Base-by-base conservation (phyloP, 331 rosid species). In the Cydonia oblonga region DNA sequence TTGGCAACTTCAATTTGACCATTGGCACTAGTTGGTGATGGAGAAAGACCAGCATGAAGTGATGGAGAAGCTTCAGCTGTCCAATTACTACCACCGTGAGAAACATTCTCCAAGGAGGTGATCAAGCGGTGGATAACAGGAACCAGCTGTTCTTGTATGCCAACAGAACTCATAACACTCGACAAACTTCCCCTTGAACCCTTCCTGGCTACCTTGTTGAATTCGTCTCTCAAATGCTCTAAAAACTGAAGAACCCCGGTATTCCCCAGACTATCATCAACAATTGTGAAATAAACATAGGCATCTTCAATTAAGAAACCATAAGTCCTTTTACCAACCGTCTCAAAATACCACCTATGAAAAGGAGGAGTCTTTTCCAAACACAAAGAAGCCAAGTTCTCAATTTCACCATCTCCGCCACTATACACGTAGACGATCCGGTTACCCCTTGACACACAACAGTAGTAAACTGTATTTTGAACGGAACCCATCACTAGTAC, bases 261-360 rank as follows among this genome's bases (percentile, higher is more conserved):
- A 77, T 73, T 88, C 49, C 89, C 89, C 26, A 89, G 64, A 78
- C 82, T 86, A 76, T 86, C 85, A 75, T 81, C 90, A 35, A 86
- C 92, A 82, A 92, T 82, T 12, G 88, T 64, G 61, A 88, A 90
- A 35, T 35, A 33, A 32, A 7, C 38, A 32, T 32, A 32, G 9
- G 9, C 38, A 32, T 32, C 38, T 32, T 32, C 38, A 32, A 32
- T 32, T 32, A 32, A 32, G 35, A 32, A n/a, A n/a, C n/a, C n/a
- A n/a, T 2, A 32, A 72, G 91, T 86, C 81, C 80, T 90, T 75
- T 85, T 85, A 49, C 79, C 81, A 25, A 77, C 20, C 9, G 96
- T 90, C 84, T 88, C 95, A 73, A 92, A 86, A 84, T 92, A 92
- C 96, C 92, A 88, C 71, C 78, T 70, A 78, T 88, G 97, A 74